Base-by-base conservation (phyloP, 2,329 filamentous ascomycete species). In the Scolecobasidium constrictum region DNA sequence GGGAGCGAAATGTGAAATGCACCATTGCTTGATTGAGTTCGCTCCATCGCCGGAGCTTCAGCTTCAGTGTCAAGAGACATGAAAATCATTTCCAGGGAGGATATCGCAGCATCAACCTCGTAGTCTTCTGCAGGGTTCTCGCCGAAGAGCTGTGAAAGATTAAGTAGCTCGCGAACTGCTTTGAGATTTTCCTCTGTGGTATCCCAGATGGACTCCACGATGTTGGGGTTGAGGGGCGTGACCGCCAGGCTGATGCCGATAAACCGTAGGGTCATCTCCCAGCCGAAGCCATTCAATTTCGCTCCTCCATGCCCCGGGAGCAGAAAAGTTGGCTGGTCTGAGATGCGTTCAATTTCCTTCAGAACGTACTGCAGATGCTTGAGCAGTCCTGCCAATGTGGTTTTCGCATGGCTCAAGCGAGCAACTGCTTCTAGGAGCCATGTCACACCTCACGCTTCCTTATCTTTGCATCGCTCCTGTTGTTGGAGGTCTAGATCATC, bases 191-290 rank as follows among this genome's bases (percentile, higher is more conserved):
- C 9, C 34, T 36, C 34, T 36, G 16, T 11, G 34, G 34, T 36
- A 36, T 36, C 16, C 34, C 16, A 36, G 34, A 36, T 36, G 16
- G 34, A 36, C 34, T 36, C 34, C 17, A 11, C 34, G 16, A 36
- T 36, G 9, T 36, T 36, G 16, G 34, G 34, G 34, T 36, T 36
- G 9, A 36, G 34, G 9, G 9, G 16, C 34, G 34, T 36, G 17
- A 36, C 17, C 34, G 16, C 34, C 34, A 36, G 16, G 17, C 34
- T 36, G 16, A 36, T 36, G 34, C 34, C 16, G 16, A 36, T 36
- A 36, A 36, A 36, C 34, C 34, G 34, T 36, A 36, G 34, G 34
- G 34, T 36, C 9, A 39, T n/a, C n/a, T n/a, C n/a, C n/a, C n/a
- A n/a, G n/a, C n/a, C n/a, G n/a, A n/a, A n/a, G n/a, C n/a, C 15